Evolutionary conservation across 176 grass and related monocot species (phyloP).

Genomic region (Eleusine coracana): DNA sequence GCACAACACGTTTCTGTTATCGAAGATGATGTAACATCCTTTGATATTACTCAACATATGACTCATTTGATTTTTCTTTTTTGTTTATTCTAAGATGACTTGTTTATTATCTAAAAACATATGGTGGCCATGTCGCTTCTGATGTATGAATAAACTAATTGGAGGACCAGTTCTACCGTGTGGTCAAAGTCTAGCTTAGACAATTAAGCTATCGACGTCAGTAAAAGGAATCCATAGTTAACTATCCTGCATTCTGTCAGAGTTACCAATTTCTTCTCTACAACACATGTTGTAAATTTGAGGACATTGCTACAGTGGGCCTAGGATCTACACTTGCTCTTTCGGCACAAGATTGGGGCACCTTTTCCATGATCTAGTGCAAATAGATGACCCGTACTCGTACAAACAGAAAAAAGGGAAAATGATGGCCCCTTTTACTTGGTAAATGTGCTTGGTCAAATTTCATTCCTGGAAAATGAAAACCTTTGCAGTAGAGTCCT

Average conservation of each 20-base stretch:
- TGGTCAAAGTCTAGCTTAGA: neutral
- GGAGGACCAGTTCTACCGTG: neutral
- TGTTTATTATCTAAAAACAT: neutral
- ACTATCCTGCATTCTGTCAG: neutral
- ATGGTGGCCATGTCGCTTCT: neutral
- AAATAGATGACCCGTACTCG: slow-evolving; percentile 37
- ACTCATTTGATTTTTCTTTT: slow-evolving; percentile 6
- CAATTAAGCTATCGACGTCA: slow-evolving; percentile 18
- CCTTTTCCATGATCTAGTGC: slow-evolving; percentile 29
- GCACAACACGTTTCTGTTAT: neutral
- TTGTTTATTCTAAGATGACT: neutral
- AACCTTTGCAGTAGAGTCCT: neutral
- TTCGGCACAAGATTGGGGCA: slow-evolving; percentile 42
- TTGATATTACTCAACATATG: slow-evolving; percentile 1
- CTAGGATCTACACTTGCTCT: slow-evolving; percentile 35
- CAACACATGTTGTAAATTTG: slow-evolving; percentile 19
- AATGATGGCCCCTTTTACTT: slow-evolving; percentile 19
- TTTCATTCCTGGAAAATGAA: slow-evolving; percentile 3
- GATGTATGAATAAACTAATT: slow-evolving; percentile 6
- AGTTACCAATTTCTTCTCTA: slow-evolving; percentile 17
- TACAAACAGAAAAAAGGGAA: slow-evolving; percentile 26
- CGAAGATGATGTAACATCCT: neutral
- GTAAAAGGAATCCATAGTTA: slow-evolving; percentile 23
- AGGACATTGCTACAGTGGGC: slow-evolving; percentile 32
- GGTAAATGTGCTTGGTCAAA: slow-evolving; percentile 38